Percentiles rank a stretch among this genome's conserved stretches.
Conservation (phyloP, 140 eudicot genomes). For the Eryngium alpinum region DNA sequence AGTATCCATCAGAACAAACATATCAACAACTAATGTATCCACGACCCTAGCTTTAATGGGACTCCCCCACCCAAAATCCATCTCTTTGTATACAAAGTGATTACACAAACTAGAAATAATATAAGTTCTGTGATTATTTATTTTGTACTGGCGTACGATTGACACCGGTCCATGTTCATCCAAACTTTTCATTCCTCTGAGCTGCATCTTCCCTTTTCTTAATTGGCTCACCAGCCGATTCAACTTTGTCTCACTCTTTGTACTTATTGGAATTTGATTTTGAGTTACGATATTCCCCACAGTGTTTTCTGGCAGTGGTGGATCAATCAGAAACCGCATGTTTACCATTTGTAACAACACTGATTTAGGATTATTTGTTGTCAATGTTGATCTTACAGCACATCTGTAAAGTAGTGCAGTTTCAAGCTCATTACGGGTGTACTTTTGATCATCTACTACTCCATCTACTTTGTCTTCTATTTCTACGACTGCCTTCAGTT, state of each 20-base stretch:
- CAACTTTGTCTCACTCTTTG: neutral
- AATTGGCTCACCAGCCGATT: neutral
- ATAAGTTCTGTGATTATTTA: neutral
- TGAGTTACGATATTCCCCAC: neutral
- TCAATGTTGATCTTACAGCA: neutral
- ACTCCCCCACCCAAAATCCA: constrained; percentile 31
- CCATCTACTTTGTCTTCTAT: neutral
- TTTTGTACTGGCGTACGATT: neutral
- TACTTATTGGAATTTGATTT: neutral
- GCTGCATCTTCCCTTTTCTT: neutral
- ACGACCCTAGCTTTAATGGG: constrained; percentile 4
- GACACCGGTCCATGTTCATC: neutral
- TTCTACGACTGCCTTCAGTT: neutral
- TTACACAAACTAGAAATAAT: constrained; percentile 12
- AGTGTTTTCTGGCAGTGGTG: neutral
- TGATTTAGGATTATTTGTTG: neutral
- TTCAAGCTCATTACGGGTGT: neutral
- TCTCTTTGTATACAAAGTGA: constrained; percentile 2
- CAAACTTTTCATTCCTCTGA: neutral
- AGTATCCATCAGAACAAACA: constrained; percentile 15
- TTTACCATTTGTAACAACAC: neutral
- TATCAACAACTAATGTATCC: neutral
- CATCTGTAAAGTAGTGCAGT: neutral
- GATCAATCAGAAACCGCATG: neutral
- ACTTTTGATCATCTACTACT: neutral